A percentile compares a stretch with the other conserved stretches of the same genome.
phyloP scores from a whole-genome alignment of 2,329 filamentous ascomycete species.

The Penicillium olsonii region DNA sequence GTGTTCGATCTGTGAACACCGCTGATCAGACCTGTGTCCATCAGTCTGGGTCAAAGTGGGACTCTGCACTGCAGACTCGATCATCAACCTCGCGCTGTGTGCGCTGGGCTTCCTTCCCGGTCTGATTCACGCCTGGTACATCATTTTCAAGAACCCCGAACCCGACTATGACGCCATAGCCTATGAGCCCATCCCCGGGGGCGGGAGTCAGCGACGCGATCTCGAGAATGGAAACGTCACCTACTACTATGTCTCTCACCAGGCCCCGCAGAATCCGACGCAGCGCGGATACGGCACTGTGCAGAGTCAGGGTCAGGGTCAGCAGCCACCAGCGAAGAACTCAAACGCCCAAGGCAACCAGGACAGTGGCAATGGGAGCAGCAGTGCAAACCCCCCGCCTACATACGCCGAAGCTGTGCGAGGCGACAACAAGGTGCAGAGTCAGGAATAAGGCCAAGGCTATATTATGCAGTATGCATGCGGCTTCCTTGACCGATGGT shows the following conservation, averaged over 20 bases:
- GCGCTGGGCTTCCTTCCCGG: constrained; percentile 78
- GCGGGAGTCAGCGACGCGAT: constrained; percentile 45
- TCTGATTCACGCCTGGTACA: constrained; percentile 95
- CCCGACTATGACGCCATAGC: constrained; percentile 58
- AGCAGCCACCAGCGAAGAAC: constrained; percentile 22
- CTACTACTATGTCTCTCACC: constrained; percentile 72
- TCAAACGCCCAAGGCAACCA: constrained; percentile 23
- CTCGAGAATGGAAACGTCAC: constrained; percentile 57
- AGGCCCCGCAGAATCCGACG: constrained; percentile 40
- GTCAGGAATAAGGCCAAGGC: constrained; percentile 50
- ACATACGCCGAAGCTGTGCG: constrained; percentile 88
- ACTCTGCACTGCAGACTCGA: constrained; percentile 84
- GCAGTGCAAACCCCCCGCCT: constrained; percentile 60
- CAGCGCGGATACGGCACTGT: constrained; percentile 44
- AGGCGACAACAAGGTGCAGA: constrained; percentile 89
- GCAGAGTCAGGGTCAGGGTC: constrained; percentile 33
- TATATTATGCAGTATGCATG: neutral
- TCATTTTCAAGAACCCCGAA: constrained; percentile 88
- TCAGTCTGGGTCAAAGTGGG: constrained; percentile 95
- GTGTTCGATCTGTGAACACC: neutral
- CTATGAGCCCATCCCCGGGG: constrained; percentile 66
- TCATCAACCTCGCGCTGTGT: constrained; percentile 95
- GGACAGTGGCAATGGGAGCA: constrained; percentile 24
- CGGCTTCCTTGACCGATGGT: neutral
- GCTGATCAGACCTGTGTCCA: constrained; percentile 33